Evolutionary conservation across 768 basidiomycete species (phyloP).

Genomic region (Obba rivulosa): DNA sequence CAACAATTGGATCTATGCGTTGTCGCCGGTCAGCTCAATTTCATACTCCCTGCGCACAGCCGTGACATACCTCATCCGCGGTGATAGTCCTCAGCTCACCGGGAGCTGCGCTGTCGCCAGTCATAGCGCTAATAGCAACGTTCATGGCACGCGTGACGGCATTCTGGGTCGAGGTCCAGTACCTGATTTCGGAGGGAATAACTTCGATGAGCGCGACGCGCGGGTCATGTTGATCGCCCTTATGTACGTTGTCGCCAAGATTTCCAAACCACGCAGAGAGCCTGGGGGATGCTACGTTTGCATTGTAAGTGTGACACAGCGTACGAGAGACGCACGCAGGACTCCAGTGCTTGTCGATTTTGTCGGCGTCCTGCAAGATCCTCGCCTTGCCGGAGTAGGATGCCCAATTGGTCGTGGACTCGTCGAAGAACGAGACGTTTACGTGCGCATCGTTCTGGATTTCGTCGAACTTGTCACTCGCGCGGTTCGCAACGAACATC

Average conservation of each 20-base stretch:
- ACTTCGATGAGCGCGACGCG: slow-evolving; percentile 77
- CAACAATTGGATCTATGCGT: too few relatives aligned
- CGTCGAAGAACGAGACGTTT: slow-evolving; percentile 76
- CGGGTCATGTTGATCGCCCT: slow-evolving; percentile 75
- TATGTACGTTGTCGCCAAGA: slow-evolving; percentile 78
- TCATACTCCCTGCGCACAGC: too few relatives aligned
- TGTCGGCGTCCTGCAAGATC: slow-evolving; percentile 53
- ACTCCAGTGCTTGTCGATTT: slow-evolving; percentile 61
- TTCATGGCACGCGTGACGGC: slow-evolving; percentile 54
- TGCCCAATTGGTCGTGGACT: slow-evolving; percentile 70
- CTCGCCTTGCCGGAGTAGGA: slow-evolving; percentile 72
- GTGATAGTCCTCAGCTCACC: slow-evolving; percentile 77
- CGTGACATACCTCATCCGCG: slow-evolving; percentile 58
- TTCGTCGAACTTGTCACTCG: slow-evolving; percentile 69
- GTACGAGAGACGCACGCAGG: slow-evolving; percentile 34
- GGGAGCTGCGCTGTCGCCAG: slow-evolving; percentile 59
- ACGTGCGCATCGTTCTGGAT: slow-evolving; percentile 71
- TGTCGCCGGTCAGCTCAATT: too few relatives aligned
- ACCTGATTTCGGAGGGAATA: slow-evolving; percentile 73
- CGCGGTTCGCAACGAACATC: slow-evolving; percentile 70
- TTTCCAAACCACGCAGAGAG: slow-evolving; percentile 81
- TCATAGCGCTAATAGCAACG: slow-evolving; percentile 50
- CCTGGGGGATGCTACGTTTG: slow-evolving; percentile 27
- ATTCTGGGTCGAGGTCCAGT: slow-evolving; percentile 68
- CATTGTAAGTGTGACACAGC: slow-evolving; percentile 1